Percentiles rank a stretch among this genome's conserved stretches.
These are phyloP conservation scores for Botrytis porri DNA, from an alignment of 2,329 filamentous ascomycete species.

Conservation along the genomic window DNA sequence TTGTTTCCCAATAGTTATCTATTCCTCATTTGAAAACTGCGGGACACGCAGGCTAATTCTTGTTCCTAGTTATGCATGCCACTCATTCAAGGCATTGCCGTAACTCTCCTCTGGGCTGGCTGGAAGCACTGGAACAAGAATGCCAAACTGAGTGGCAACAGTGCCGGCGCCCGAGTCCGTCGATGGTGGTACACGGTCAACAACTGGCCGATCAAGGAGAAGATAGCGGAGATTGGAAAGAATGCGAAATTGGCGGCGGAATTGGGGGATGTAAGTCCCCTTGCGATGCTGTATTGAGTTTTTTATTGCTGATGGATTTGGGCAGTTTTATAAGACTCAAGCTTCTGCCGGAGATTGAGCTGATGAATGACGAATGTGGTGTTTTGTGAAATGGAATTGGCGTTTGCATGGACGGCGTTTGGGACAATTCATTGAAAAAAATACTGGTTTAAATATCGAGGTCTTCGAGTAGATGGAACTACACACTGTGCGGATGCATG, in stretches of 20 bases:
- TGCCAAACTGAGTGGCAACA: conserved; percentile 72
- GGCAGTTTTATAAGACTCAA: conserved; percentile 35
- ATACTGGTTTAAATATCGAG: neutral
- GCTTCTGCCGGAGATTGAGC: conserved; percentile 27
- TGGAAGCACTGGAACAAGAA: conserved; percentile 89
- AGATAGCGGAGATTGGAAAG: conserved; percentile 25
- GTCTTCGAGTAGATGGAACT: neutral
- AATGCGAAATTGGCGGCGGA: conserved; percentile 40
- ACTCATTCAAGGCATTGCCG: conserved; percentile 81
- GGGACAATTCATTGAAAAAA: neutral
- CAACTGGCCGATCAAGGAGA: conserved; percentile 71
- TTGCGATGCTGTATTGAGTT: conserved; percentile 26
- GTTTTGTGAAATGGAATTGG: neutral
- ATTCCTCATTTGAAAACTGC: neutral
- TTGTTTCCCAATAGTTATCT: neutral
- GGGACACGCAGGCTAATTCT: conserved; percentile 16
- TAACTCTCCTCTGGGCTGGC: conserved; percentile 78
- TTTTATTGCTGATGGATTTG: conserved; percentile 31
- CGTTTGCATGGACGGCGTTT: conserved; percentile 18
- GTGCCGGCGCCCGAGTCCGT: conserved; percentile 71
- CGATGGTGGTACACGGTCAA: conserved; percentile 97
- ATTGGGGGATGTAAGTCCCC: conserved; percentile 42
- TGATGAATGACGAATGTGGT: conserved; percentile 20
- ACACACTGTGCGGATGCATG: neutral
- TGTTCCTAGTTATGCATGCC: conserved; percentile 71